phyloP scores from a whole-genome alignment of 2,329 filamentous ascomycete species.

The Claviceps sp. region DNA sequence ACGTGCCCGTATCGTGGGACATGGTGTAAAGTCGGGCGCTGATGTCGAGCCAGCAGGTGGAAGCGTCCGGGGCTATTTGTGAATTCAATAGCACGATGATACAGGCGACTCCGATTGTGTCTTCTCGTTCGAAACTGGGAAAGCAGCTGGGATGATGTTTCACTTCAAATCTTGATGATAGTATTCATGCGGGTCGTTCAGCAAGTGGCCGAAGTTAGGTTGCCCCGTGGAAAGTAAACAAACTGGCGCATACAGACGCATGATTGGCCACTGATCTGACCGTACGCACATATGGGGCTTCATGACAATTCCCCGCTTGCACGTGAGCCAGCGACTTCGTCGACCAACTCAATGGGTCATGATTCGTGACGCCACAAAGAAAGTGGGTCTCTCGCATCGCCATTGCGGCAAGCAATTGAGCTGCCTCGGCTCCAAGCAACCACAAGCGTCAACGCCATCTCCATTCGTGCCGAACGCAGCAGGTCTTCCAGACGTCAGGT shows the following conservation, averaged over 20 bases:
- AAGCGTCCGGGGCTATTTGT: neutral
- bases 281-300: too few relatives aligned
- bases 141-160: neutral
- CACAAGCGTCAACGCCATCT: too few relatives aligned
- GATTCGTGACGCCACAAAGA: too few relatives aligned
- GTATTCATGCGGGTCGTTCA: conserved; percentile 1
- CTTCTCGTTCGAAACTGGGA: neutral
- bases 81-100: neutral
- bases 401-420: neutral
- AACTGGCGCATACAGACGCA: conserved; percentile 10
- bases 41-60: neutral
- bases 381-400: too few relatives aligned
- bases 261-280: conserved; percentile 14
- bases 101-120: neutral
- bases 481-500: too few relatives aligned
- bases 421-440: conserved; percentile 18
- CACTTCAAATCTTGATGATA: neutral
- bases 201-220: conserved; percentile 17
- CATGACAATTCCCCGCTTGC: neutral
- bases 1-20: conserved; percentile 79
- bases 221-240: conserved; percentile 32
- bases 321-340: conserved; percentile 12
- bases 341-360: neutral
- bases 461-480: conserved; percentile 11
- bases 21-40: conserved; percentile 31